These are phyloP conservation scores for Camellia granthamiana DNA, from an alignment of 148 eudicot genomes.

Conservation along the genomic window DNA sequence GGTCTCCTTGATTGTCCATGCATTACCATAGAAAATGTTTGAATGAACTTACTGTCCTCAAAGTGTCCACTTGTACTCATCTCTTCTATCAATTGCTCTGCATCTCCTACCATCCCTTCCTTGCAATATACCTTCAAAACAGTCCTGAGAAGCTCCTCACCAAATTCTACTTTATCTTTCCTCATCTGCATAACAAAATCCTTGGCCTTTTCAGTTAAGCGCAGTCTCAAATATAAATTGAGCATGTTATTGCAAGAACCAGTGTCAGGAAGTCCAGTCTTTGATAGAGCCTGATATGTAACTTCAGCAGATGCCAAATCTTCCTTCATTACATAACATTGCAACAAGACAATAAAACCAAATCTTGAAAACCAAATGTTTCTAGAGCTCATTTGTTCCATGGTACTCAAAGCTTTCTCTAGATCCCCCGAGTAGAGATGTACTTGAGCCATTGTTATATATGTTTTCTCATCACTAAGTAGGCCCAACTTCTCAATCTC, in stretches of 20 bases:
- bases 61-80: slow-evolving; percentile 26
- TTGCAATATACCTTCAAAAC: slow-evolving; percentile 60
- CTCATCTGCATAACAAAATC: slow-evolving; percentile 49
- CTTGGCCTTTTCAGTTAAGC: slow-evolving; percentile 60
- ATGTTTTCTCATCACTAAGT: slow-evolving; percentile 76
- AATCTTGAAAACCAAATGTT: slow-evolving; percentile 57
- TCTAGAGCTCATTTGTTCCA: slow-evolving; percentile 65
- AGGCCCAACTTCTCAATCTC: slow-evolving; percentile 62
- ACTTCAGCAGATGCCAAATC: slow-evolving; percentile 69
- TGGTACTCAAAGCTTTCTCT: slow-evolving; percentile 52
- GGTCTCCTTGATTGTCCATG: slow-evolving; percentile 25
- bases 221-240: slow-evolving; percentile 48
- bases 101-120: slow-evolving; percentile 62
- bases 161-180: slow-evolving; percentile 55
- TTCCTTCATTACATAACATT: slow-evolving; percentile 60
- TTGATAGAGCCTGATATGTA: slow-evolving; percentile 55
- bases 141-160: slow-evolving; percentile 58
- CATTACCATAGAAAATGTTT: slow-evolving; percentile 37
- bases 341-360: slow-evolving; percentile 55
- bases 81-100: slow-evolving; percentile 53
- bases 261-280: slow-evolving; percentile 61
- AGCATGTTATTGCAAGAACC: slow-evolving; percentile 68
- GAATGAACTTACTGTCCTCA: slow-evolving; percentile 41
- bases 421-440: slow-evolving; percentile 57
- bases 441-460: slow-evolving; percentile 82